Percentiles rank a stretch among this genome's conserved stretches.
phyloP scores from a whole-genome alignment of 306 rosid species.

The Argentina anserina region DNA sequence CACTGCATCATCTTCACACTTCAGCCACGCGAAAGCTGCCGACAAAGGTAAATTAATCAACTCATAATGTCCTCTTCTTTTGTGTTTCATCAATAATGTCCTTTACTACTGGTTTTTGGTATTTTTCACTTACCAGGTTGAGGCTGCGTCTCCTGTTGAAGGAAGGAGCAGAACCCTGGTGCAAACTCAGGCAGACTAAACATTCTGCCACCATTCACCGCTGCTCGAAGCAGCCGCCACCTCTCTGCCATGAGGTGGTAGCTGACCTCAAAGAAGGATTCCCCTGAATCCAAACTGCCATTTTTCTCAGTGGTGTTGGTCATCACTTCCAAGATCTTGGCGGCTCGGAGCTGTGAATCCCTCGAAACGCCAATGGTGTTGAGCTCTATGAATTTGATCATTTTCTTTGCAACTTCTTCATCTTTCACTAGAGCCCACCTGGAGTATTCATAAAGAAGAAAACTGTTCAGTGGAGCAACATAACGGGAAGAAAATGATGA shows the following conservation, averaged over 20 bases:
- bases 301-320: conserved; percentile 40
- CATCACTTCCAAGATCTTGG: conserved; percentile 55
- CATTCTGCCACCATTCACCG: conserved; percentile 34
- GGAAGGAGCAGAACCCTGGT: conserved; percentile 51
- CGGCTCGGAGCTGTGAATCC: conserved; percentile 89
- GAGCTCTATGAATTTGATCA: conserved; percentile 72
- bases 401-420: conserved; percentile 54
- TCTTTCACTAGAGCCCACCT: conserved; percentile 95
- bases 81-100: not conserved
- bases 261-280: conserved; percentile 55
- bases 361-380: conserved; percentile 84
- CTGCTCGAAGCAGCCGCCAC: conserved; percentile 60
- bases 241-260: conserved; percentile 48
- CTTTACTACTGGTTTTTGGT: not conserved
- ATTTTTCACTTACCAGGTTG: conserved; percentile 57
- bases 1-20: conserved; percentile 20
- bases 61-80: not conserved
- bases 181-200: conserved; percentile 54
- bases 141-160: conserved; percentile 30
- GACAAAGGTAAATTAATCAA: not conserved
- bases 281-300: conserved; percentile 14
- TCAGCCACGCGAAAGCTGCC: conserved; percentile 40
- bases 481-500: not conserved
- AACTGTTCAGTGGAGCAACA: not conserved
- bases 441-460: not conserved